Percentiles rank a stretch among this genome's conserved stretches.
Evolutionary conservation across 129 eudicot genomes (phyloP).

Genomic region (Saposhnikovia divaricata): DNA sequence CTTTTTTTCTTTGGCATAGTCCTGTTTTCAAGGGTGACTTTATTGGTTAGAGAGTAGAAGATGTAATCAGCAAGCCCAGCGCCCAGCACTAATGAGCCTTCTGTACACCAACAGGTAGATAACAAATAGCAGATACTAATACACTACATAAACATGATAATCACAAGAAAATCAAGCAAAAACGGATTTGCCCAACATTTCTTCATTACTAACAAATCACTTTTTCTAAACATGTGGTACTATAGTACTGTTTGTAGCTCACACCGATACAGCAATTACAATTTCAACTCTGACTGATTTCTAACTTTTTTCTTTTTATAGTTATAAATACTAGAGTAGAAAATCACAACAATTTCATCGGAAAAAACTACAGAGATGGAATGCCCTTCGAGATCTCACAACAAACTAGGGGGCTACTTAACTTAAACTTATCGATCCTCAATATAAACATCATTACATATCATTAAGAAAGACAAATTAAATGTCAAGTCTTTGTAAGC

Average conservation of each 20-base stretch:
- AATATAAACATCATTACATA: background rate
- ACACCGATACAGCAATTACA: background rate
- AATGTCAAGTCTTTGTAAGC: no score
- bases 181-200: background rate
- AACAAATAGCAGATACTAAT: background rate
- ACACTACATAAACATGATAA: background rate
- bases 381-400: no score
- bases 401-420: background rate
- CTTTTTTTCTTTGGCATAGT: constrained; percentile 21
- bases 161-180: background rate
- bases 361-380: no score
- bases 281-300: background rate
- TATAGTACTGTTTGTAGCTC: background rate
- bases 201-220: background rate
- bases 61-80: background rate
- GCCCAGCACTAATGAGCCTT: background rate
- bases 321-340: no score
- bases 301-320: no score
- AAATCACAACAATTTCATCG: background rate
- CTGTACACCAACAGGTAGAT: background rate
- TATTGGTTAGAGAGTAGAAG: background rate
- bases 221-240: background rate
- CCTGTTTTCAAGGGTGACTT: background rate
- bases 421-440: background rate
- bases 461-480: background rate